Conservation (phyloP, 306 rosid genomes). For the Elaeagnus macrophylla region DNA sequence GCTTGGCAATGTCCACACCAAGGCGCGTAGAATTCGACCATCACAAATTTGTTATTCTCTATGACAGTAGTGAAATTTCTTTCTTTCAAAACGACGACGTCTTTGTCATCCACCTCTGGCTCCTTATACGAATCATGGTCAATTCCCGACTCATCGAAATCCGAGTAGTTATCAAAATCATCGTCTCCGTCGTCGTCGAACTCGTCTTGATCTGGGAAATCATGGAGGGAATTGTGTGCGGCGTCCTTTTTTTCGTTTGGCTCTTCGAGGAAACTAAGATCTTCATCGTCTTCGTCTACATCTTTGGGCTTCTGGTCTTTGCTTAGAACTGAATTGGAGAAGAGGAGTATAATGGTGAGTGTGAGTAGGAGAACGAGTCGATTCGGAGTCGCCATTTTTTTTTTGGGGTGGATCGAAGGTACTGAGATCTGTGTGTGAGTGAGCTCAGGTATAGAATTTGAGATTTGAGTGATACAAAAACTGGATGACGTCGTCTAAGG, state of each 20-base stretch:
- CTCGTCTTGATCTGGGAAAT: slow-evolving; percentile 30
- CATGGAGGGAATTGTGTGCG: background rate
- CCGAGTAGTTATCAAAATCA: slow-evolving; percentile 52
- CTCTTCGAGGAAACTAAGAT: slow-evolving; percentile 87
- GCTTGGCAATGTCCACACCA: slow-evolving; percentile 99
- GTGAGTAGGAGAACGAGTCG: slow-evolving; percentile 41
- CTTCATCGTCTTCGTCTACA: slow-evolving; percentile 49
- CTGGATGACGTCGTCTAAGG: background rate
- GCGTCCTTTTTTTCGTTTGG: slow-evolving; percentile 23
- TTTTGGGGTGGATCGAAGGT: slow-evolving; percentile 6
- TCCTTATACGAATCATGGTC: slow-evolving; percentile 33
- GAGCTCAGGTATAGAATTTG: slow-evolving; percentile 9
- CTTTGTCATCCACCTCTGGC: slow-evolving; percentile 75
- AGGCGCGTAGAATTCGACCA: slow-evolving; percentile 97
- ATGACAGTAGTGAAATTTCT: slow-evolving; percentile 58
- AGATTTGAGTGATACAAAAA: too few species aligned
- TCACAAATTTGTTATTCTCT: slow-evolving; percentile 49
- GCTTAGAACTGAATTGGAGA: slow-evolving; percentile 49
- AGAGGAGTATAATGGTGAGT: slow-evolving; percentile 49
- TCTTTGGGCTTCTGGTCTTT: slow-evolving; percentile 18
- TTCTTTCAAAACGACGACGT: slow-evolving; percentile 79
- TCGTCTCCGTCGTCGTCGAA: slow-evolving; percentile 32
- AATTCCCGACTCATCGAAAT: slow-evolving; percentile 36
- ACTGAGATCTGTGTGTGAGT: slow-evolving; percentile 18
- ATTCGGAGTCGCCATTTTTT: slow-evolving; percentile 37